These are phyloP conservation scores for Cruciata laevipes DNA, from an alignment of 257 asterid species.

Conservation along the genomic window DNA sequence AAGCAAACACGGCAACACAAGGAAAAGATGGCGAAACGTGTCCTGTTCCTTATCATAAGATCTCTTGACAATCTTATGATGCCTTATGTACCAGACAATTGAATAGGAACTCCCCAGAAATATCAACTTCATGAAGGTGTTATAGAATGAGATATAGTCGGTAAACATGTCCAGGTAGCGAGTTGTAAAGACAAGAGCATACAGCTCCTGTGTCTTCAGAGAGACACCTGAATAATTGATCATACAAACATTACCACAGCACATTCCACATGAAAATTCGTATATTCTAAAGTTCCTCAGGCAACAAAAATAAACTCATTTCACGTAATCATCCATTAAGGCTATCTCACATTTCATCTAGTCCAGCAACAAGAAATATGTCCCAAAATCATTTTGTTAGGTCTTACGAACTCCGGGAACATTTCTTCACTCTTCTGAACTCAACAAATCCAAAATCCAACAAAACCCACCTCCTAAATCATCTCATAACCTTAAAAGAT, in stretches of 20 bases:
- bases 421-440: background rate
- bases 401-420: background rate
- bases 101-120: constrained; percentile 85
- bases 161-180: constrained; percentile 83
- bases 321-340: background rate
- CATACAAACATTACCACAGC: background rate
- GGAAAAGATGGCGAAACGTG: constrained; percentile 71
- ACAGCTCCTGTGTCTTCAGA: background rate
- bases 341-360: background rate
- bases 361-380: background rate
- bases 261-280: too few relatives aligned
- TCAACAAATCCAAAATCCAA: background rate
- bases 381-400: background rate
- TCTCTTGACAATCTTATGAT: constrained; percentile 77
- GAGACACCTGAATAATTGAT: background rate
- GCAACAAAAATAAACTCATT: background rate
- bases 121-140: constrained; percentile 69
- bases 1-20: constrained; percentile 59
- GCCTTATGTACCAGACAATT: constrained; percentile 79
- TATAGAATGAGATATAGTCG: constrained; percentile 61
- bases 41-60: constrained; percentile 88
- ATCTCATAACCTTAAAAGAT: background rate
- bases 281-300: background rate
- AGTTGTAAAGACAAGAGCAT: constrained; percentile 52
- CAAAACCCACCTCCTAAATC: constrained; percentile 7